Evolutionary conservation across 371 early-diverging fungal genomes (phyloP).

Genomic region (Dinochytrium kinnereticum): DNA sequence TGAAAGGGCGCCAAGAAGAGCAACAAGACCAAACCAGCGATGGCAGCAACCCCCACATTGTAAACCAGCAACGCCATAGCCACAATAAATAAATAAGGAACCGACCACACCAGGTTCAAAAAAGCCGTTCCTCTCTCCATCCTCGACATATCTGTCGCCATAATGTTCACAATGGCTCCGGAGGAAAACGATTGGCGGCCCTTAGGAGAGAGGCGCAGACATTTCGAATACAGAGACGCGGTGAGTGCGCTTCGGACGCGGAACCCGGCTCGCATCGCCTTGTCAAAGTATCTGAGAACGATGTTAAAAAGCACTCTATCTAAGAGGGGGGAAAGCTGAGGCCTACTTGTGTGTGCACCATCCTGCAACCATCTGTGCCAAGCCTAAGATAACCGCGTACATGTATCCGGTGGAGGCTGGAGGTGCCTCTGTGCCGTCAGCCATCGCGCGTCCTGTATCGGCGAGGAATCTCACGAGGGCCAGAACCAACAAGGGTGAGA

Average conservation of each 20-base stretch:
- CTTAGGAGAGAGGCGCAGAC: constrained; percentile 27
- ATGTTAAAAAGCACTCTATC: background rate
- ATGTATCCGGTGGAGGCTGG: constrained; percentile 19
- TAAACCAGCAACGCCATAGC: constrained; percentile 22
- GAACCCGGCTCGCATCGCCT: constrained; percentile 21
- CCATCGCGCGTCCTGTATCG: constrained; percentile 5
- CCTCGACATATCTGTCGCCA: constrained; percentile 29
- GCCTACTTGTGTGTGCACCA: constrained; percentile 22
- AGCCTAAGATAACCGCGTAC: constrained; percentile 20
- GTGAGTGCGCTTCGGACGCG: constrained; percentile 10
- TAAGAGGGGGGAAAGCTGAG: background rate
- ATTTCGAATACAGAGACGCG: constrained; percentile 24
- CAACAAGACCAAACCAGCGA: constrained; percentile 38
- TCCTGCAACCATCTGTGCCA: constrained; percentile 24
- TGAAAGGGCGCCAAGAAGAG: constrained; percentile 31
- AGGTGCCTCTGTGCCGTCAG: background rate
- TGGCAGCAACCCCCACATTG: constrained; percentile 28
- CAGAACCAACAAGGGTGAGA: constrained; percentile 15
- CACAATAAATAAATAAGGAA: constrained; percentile 24
- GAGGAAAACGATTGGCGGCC: constrained; percentile 27
- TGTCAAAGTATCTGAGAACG: constrained; percentile 14
- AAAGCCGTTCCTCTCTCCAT: constrained; percentile 30
- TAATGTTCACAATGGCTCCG: constrained; percentile 23
- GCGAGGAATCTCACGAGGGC: constrained; percentile 22
- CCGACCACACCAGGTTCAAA: constrained; percentile 27